Evolutionary conservation across 176 grass and related monocot species (phyloP).

Genomic region (Olyra latifolia): DNA sequence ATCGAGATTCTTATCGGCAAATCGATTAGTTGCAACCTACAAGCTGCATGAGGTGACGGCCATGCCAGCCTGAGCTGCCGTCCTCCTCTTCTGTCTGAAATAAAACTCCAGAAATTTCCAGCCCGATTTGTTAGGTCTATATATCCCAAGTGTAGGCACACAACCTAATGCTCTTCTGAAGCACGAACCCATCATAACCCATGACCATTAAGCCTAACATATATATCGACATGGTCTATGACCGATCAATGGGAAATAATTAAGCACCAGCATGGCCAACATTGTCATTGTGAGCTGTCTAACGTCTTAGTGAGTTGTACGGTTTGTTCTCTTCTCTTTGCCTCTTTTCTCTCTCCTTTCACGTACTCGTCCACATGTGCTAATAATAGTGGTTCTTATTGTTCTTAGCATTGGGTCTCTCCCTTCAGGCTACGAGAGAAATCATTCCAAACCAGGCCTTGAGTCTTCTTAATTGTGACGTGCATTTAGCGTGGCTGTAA

Average conservation of each 20-base stretch:
- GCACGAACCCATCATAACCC: neutral
- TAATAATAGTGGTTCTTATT: neutral
- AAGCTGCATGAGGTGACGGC: conserved; percentile 29
- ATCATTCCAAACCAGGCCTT: neutral
- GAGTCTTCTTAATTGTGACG: no score
- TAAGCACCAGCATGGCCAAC: neutral
- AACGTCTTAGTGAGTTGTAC: conserved; percentile 1
- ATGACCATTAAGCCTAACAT: neutral
- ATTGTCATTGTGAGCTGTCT: neutral
- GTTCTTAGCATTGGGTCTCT: neutral
- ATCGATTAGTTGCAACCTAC: conserved; percentile 34
- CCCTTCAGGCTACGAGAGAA: neutral
- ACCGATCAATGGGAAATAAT: neutral
- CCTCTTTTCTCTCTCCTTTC: neutral
- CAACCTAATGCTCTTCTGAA: neutral
- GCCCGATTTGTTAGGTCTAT: neutral
- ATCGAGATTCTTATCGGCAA: conserved; percentile 15
- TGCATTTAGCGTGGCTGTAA: no score
- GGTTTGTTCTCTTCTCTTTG: neutral
- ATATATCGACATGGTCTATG: neutral
- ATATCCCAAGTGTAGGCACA: neutral
- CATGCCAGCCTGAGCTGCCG: conserved; percentile 31
- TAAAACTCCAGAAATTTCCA: conserved; percentile 26
- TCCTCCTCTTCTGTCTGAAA: neutral
- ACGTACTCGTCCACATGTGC: neutral